Evolutionary conservation across 208 protist species (phyloP), one percentile per base, ranked within the genome.

Genomic region (Leishmania mexicana): DNA sequence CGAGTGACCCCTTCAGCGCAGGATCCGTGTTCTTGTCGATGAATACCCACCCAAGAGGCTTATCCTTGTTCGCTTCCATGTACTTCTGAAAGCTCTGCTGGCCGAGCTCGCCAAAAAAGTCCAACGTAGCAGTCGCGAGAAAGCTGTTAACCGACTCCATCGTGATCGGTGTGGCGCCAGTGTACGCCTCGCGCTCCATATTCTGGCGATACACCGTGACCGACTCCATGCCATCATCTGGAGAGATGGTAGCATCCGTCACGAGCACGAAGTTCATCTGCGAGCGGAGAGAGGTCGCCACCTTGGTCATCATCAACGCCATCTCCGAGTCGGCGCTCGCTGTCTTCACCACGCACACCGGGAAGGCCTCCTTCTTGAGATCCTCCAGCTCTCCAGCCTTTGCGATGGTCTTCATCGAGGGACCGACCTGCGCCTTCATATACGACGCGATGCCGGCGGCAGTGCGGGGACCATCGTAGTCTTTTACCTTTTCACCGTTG

Each of bases 31-130:
- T 78, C 68, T 83, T 86, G 83, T 75, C 84, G 45, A 96, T 51
- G 58, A 97, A 95, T 75, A 97, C 80, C 92, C 93, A 97, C 4
- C 83, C 94, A 19, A 96, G 81, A 21, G 94, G 89, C 47, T 79
- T 85, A 45, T 11, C 78, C 60, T 81, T 76, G 76, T 84, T 81
- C 60, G 57, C 60, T 38, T 91, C 78, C 75, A 94, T 89, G 89
- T 98, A 98, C 31, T 76, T 80, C 82, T 89, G 73, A 85, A 95
- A 96, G 75, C 80, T 95, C 53, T 67, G 53, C 17, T 90, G 88
- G 80, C 72, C 85, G 15, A 98, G 93, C 79, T 96, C 90, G 47
- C 90, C 96, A 28, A 97, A 87, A 65, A 85, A 90, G 17, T 88
- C 84, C 17, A 98, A 42, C 75, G 58, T 2, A 40, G 92, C 88